Evolutionary conservation across 78 protist genomes (phyloP), one percentile per base, ranked within the genome.

Genomic region (Dictyostelium firmibasis): DNA sequence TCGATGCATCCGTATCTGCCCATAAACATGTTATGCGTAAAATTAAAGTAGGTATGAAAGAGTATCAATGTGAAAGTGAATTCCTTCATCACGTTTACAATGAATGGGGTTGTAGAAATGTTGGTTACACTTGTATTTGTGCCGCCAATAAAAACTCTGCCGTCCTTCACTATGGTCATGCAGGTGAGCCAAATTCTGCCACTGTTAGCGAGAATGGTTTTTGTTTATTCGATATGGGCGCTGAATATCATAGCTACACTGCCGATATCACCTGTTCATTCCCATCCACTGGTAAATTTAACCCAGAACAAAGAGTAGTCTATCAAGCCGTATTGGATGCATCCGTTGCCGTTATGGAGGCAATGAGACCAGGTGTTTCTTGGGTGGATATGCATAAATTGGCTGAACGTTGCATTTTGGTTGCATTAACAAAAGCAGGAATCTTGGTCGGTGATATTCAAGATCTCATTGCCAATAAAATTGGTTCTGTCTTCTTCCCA

Each of bases 211-310:
- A 83, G 16, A 88, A 95, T 27, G 96, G 97, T 23, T 60, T 97
- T 72, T 86, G 92, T 36, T 91, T 98, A 50, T 60, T 86, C 53
- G 99, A 98, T 82, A 83, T 96, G 92, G 99, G 99, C 36, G 81
- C 97, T n/a, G 98, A 98, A 84, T 96, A 96, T 74, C 92, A 93
- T 25, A 93, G 99, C n/a, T 98, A 98, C 88, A 74, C 96, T 33
- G 43, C 97, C 6, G 99, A 98, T 57, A 91, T 98, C 85, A 98
- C 99, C 11, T 81, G 98, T 60, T 86, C 98, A 11, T 98, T 86
- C 94, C 99, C 99, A 25, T 82, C 86, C 75, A 81, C 87, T 47
- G 99, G 99, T 43, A 92, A 83, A 84, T 98, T 97, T 92, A 91
- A 95, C 27, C 87, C n/a, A 35, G 96, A 87, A 11, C 98, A 97